Base-by-base conservation (phyloP, 768 basidiomycete genomes). In the Xanthoconium stramineum region DNA sequence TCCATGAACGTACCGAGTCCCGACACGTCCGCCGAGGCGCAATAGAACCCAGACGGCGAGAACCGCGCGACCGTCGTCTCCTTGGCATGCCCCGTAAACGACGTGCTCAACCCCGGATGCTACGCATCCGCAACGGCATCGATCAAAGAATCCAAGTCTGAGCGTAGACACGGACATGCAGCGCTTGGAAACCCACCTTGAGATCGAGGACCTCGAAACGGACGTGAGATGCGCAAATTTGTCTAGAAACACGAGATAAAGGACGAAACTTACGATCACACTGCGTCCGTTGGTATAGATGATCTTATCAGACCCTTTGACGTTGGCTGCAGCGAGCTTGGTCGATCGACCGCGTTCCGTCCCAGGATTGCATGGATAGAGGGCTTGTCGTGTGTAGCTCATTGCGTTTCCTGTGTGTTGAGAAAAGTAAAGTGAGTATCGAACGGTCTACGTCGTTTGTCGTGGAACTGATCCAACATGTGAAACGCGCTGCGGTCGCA, bases 21-120 rank as follows among this genome's bases (percentile, higher is more conserved):
- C 32, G 78, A 76, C 5, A 80, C 73, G 69, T 98, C 95, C 24
- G 83, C 96, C 32, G 93, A 96, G 5, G 96, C 95, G 66, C 91
- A 94, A 73, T 98, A 98, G 73, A 86, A 97, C 29, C 96, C 95
- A 2, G 92, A 90, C 0, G 94, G 95, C 3, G 94, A 94, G 64
- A 97, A 83, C 37, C 91, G 84, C 14, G 96, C 95, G 17, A 95
- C 91, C 2, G 91, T 94, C 8, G 92, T 81, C 52, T 86, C 86
- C 61, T 93, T 86, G 5, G 86, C 81, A 72, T 97, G 94, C 30
- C 89, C 89, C 43, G 83, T 78, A 67, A 95, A 94, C 24, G 85
- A 78, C 13, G 77, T 77, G 13, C 85, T 81, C 6, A 82, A 72
- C 4, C 77, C 74, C 13, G 87, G 82, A 67, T 90, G 84, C 94